Evolutionary conservation across 2,329 filamentous ascomycete genomes (phyloP).

Genomic region (Cladophialophora psammophila): DNA sequence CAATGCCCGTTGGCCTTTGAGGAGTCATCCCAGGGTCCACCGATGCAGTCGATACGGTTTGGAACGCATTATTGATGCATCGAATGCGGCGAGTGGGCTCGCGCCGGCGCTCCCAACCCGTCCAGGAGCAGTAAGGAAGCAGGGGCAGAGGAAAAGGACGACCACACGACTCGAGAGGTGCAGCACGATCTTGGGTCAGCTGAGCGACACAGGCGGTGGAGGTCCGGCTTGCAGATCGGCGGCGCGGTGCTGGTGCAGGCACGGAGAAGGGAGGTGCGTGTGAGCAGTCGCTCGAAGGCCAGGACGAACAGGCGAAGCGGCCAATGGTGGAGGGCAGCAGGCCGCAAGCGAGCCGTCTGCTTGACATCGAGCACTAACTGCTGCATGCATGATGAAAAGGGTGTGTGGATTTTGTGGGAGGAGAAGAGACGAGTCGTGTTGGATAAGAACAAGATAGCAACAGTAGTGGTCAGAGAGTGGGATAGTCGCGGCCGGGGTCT

Average conservation of each 20-base stretch:
- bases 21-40: conserved; percentile 9
- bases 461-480: conserved; percentile 25
- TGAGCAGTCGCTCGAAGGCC: conserved; percentile 20
- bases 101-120: conserved; percentile 13
- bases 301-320: conserved; percentile 13
- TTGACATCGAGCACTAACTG: conserved; percentile 37
- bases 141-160: conserved; percentile 18
- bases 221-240: conserved; percentile 27
- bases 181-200: conserved; percentile 35
- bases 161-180: conserved; percentile 4
- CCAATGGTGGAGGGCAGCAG: conserved; percentile 25
- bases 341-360: conserved; percentile 34
- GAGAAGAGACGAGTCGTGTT: conserved; percentile 18
- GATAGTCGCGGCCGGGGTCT: conserved; percentile 30
- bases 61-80: conserved; percentile 8
- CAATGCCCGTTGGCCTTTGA: conserved; percentile 17
- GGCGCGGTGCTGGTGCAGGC: conserved; percentile 29
- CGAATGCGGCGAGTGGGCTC: conserved; percentile 16
- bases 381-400: conserved; percentile 31
- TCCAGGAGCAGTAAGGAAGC: conserved; percentile 18
- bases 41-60: conserved; percentile 17
- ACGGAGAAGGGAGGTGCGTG: conserved; percentile 12
- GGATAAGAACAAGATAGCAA: conserved; percentile 28
- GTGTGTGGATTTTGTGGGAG: conserved; percentile 29
- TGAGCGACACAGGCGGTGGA: conserved; percentile 31